Evolutionary conservation across 2,329 filamentous ascomycete species (phyloP).

Genomic region (Blumeriella jaapii): DNA sequence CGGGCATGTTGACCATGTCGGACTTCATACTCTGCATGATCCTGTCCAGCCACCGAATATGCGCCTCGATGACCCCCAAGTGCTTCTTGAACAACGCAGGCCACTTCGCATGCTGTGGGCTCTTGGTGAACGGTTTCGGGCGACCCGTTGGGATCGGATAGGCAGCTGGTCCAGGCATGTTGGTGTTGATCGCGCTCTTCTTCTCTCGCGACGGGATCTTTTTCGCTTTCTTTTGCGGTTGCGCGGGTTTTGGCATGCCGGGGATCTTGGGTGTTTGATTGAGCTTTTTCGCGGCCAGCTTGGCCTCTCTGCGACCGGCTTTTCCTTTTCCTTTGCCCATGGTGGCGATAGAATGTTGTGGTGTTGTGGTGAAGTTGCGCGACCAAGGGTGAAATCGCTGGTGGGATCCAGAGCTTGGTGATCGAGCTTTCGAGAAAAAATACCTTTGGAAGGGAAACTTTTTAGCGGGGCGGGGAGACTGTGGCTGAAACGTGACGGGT

Average conservation of each 20-base stretch:
- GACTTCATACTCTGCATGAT: constrained; percentile 14
- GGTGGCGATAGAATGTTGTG: constrained; percentile 1
- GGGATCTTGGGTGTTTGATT: constrained; percentile 5
- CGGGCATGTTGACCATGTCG: constrained; percentile 12
- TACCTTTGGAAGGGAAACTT: no score
- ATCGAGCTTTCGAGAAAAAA: not conserved
- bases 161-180: not conserved
- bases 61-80: constrained; percentile 19
- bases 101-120: constrained; percentile 28
- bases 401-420: no score
- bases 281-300: constrained; percentile 6
- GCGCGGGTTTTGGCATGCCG: constrained; percentile 2
- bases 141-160: constrained; percentile 7
- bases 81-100: constrained; percentile 21
- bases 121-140: constrained; percentile 12
- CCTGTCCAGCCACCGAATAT: constrained; percentile 16
- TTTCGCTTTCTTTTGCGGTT: constrained; percentile 9
- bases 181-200: constrained; percentile 1
- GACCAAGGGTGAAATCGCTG: no score
- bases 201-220: constrained; percentile 5
- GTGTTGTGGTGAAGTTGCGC: no score
- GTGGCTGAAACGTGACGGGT: no score
- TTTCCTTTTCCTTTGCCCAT: constrained; percentile 18
- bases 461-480: no score
- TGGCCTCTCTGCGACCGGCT: constrained; percentile 8